phyloP scores from a whole-genome alignment of 768 basidiomycete species.

The Clavaria fumosa region DNA sequence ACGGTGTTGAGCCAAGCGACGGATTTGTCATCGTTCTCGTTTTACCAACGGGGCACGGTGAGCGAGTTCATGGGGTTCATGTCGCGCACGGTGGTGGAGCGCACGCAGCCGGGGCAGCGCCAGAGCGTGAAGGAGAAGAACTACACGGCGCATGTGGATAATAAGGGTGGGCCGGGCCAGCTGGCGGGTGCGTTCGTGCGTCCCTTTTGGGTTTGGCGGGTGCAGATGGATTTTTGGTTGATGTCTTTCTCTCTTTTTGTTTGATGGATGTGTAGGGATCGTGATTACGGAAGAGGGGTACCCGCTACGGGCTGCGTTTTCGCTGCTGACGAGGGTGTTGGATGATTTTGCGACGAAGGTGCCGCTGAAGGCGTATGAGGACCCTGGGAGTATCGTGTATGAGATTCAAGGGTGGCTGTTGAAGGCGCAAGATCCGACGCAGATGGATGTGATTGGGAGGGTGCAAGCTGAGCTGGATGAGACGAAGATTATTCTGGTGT shows the following conservation, averaged over 20 bases:
- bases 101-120: slow-evolving; percentile 75
- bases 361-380: slow-evolving; percentile 51
- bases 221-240: too few relatives aligned
- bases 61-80: slow-evolving; percentile 92
- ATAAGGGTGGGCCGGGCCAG: slow-evolving; percentile 72
- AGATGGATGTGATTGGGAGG: slow-evolving; percentile 96
- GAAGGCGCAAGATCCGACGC: slow-evolving; percentile 94
- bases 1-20: slow-evolving; percentile 49
- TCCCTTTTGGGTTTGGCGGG: too few relatives aligned
- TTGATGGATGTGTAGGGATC: slow-evolving; percentile 39
- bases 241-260: too few relatives aligned
- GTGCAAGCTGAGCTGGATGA: slow-evolving; percentile 98
- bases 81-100: slow-evolving; percentile 80
- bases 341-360: slow-evolving; percentile 84
- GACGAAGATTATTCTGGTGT: slow-evolving; percentile 93
- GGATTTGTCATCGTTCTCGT: slow-evolving; percentile 84
- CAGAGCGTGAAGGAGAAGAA: slow-evolving; percentile 91
- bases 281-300: slow-evolving; percentile 94
- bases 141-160: slow-evolving; percentile 89
- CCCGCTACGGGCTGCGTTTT: slow-evolving; percentile 92
- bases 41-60: slow-evolving; percentile 81
- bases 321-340: slow-evolving; percentile 79
- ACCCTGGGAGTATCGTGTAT: slow-evolving; percentile 58
- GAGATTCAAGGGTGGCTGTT: slow-evolving; percentile 61
- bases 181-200: slow-evolving; percentile 48